Evolutionary conservation across 1,139 yeast species (phyloP).

Genomic region (Candida tunisiensis): DNA sequence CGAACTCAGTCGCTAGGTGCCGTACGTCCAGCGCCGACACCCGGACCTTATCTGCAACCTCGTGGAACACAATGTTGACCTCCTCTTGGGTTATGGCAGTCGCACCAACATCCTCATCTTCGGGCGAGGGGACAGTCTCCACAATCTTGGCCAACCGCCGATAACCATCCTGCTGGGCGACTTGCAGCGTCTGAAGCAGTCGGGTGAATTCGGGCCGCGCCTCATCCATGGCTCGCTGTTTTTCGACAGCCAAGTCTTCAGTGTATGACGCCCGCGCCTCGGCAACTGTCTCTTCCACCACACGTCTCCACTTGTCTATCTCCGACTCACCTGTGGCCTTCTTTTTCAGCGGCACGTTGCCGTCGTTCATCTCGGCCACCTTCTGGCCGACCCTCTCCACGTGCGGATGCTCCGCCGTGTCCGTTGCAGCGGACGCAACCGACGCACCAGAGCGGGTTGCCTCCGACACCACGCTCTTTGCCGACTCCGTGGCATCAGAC

Average conservation of each 20-base stretch:
- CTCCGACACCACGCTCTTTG: neutral
- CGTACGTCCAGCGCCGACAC: slow-evolving; percentile 17
- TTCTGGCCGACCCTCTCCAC: too few species aligned
- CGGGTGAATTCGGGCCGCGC: slow-evolving; percentile 12
- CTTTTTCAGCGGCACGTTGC: slow-evolving; percentile 1
- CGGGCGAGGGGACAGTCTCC: neutral
- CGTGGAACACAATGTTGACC: slow-evolving; percentile 13
- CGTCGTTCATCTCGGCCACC: too few species aligned
- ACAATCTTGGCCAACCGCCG: neutral
- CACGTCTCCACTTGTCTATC: slow-evolving; percentile 10
- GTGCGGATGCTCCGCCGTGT: slow-evolving; percentile 1
- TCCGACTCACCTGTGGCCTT: slow-evolving; percentile 1
- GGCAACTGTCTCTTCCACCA: slow-evolving; percentile 14
- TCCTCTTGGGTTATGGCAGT: slow-evolving; percentile 1
- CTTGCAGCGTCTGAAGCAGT: slow-evolving; percentile 9
- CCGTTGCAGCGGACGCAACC: slow-evolving; percentile 1
- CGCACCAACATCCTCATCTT: neutral
- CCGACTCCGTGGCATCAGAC: too few species aligned
- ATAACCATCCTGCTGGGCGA: neutral
- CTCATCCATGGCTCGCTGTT: slow-evolving; percentile 8
- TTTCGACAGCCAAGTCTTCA: slow-evolving; percentile 16
- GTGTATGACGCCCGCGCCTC: slow-evolving; percentile 15
- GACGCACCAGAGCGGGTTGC: slow-evolving; percentile 1
- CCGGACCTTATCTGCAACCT: slow-evolving; percentile 13
- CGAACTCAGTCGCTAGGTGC: slow-evolving; percentile 14